Evolutionary conservation across 2,329 filamentous ascomycete species (phyloP).

Genomic region (Paecilomyces sp.): DNA sequence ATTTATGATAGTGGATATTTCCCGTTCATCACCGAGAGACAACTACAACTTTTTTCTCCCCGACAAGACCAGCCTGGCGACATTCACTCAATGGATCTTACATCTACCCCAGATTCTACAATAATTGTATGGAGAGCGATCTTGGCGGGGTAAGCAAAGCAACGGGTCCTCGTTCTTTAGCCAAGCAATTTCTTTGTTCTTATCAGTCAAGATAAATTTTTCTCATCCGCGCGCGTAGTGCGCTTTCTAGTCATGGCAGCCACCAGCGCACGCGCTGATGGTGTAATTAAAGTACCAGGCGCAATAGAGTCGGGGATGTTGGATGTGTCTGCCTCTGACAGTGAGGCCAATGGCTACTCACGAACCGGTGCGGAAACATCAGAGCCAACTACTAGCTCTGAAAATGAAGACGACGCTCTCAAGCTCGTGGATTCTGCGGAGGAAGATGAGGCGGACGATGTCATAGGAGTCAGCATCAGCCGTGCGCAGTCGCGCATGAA

Average conservation of each 20-base stretch:
- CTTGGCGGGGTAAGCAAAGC: neutral
- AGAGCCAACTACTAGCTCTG: neutral
- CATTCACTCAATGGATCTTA: neutral
- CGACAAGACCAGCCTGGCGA: neutral
- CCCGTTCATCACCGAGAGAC: neutral
- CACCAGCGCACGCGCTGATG: neutral
- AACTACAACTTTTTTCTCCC: neutral
- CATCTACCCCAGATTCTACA: neutral
- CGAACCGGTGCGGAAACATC: neutral
- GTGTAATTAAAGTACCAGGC: neutral
- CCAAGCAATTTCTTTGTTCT: neutral
- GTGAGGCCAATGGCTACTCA: neutral
- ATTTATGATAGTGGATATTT: neutral
- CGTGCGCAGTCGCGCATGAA: conserved; percentile 50
- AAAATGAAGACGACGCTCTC: conserved; percentile 1
- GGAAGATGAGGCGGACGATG: conserved; percentile 29
- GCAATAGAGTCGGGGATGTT: neutral
- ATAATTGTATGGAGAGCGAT: neutral
- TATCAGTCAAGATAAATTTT: neutral
- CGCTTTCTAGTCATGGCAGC: neutral
- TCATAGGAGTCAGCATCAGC: conserved; percentile 55
- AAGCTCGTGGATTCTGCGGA: conserved; percentile 11
- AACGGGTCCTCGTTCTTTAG: neutral
- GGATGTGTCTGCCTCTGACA: neutral
- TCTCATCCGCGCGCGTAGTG: neutral